These are phyloP conservation scores for Pseudogymnoascus sp. DNA, from an alignment of 2,329 filamentous ascomycete species.

Conservation along the genomic window DNA sequence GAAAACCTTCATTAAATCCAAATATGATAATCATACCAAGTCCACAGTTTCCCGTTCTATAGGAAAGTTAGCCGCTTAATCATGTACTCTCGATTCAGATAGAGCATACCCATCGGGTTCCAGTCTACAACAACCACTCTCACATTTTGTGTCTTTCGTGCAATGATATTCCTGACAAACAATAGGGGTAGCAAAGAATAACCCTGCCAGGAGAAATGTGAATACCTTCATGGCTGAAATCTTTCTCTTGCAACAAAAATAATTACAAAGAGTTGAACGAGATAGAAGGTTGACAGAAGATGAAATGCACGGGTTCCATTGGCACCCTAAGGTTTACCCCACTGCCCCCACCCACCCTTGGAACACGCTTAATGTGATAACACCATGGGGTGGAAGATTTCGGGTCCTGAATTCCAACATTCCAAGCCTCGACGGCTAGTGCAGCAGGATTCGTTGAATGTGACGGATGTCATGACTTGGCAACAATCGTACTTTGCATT, in stretches of 20 bases:
- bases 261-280: not conserved
- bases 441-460: not conserved
- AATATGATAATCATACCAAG: not conserved
- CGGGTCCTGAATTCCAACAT: not conserved
- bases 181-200: not conserved
- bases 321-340: not conserved
- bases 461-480: not conserved
- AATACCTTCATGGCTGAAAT: not conserved
- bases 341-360: not conserved
- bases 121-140: constrained; percentile 9
- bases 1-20: constrained; percentile 10
- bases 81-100: not conserved
- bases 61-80: not conserved
- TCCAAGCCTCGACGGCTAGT: not conserved
- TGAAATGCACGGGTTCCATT: not conserved
- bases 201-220: not conserved
- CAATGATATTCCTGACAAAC: constrained; percentile 1
- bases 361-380: not conserved
- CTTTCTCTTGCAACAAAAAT: not conserved
- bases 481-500: not conserved
- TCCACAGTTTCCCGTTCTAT: constrained; percentile 4
- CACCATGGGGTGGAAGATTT: not conserved
- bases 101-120: constrained; percentile 7
- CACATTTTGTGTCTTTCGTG: not conserved
- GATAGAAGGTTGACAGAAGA: not conserved